Conservation (phyloP, 768 basidiomycete species). For the Steccherinum ochraceum region DNA sequence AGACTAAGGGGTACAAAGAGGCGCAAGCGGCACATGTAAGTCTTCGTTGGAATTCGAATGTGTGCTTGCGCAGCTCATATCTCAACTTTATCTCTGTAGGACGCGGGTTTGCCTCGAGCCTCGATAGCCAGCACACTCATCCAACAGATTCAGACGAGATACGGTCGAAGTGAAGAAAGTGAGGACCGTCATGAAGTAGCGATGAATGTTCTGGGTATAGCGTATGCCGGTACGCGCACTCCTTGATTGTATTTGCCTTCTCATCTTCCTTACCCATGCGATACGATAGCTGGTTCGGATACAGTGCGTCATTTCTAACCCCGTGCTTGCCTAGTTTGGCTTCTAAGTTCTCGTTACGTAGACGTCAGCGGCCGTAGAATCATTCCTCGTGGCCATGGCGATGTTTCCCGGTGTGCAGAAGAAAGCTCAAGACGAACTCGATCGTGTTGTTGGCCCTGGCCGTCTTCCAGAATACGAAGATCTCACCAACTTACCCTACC, state of each 20-base stretch:
- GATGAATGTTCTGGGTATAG: not conserved
- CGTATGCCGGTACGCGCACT: constrained; percentile 1
- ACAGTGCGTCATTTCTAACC: constrained; percentile 1
- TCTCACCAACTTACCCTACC: not conserved
- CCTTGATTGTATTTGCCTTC: not conserved
- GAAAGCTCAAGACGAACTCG: not conserved
- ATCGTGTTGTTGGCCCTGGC: not conserved
- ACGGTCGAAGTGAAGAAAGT: not conserved
- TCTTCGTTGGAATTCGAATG: not conserved
- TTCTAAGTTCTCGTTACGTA: not conserved
- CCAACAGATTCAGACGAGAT: not conserved
- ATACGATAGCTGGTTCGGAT: constrained; percentile 3
- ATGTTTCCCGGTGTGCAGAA: not conserved
- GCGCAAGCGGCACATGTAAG: not conserved
- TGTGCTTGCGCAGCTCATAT: too few relatives aligned
- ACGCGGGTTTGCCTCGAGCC: not conserved
- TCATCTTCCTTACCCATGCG: too few relatives aligned
- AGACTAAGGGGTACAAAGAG: not conserved
- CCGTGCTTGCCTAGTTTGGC: too few relatives aligned
- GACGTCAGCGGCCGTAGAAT: not conserved
- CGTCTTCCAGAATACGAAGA: not conserved
- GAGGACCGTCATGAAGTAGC: not conserved
- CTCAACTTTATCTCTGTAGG: not conserved
- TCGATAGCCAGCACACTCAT: not conserved
- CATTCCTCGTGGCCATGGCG: not conserved